phyloP scores from a whole-genome alignment of 2,329 filamentous ascomycete genomes.

The Calonectria honghensis region DNA sequence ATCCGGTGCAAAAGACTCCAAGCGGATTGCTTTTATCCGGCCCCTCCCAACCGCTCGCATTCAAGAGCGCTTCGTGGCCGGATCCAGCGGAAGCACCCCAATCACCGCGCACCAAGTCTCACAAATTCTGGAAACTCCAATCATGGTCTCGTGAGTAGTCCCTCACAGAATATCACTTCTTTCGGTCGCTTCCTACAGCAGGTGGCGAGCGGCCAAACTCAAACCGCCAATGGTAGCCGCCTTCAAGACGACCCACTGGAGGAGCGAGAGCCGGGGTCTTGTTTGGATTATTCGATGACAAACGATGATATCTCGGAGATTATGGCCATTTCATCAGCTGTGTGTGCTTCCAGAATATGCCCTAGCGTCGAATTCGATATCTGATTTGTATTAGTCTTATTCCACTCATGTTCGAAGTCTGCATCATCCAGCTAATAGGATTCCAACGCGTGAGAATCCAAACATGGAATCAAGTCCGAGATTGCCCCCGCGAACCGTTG shows the following conservation, averaged over 20 bases:
- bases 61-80: not conserved
- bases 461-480: not conserved
- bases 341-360: not conserved
- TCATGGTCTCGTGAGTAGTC: not conserved
- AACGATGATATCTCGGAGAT: not conserved
- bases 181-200: not conserved
- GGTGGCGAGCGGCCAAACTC: not conserved
- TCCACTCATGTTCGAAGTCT: not conserved
- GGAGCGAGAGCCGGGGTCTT: not conserved
- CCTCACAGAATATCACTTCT: not conserved
- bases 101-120: not conserved
- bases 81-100: not conserved
- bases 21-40: constrained; percentile 1
- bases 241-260: not conserved
- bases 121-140: too few species aligned
- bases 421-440: not conserved
- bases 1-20: constrained; percentile 10
- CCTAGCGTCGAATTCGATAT: too few species aligned
- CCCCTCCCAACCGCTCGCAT: not conserved
- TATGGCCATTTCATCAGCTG: not conserved
- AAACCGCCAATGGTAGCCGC: not conserved
- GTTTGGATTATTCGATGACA: not conserved
- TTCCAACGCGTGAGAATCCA: not conserved
- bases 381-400: not conserved
- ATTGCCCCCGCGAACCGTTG: not conserved